Conservation (phyloP, 371 early-diverging fungal genomes). For the Lichtheimia ramosa region DNA sequence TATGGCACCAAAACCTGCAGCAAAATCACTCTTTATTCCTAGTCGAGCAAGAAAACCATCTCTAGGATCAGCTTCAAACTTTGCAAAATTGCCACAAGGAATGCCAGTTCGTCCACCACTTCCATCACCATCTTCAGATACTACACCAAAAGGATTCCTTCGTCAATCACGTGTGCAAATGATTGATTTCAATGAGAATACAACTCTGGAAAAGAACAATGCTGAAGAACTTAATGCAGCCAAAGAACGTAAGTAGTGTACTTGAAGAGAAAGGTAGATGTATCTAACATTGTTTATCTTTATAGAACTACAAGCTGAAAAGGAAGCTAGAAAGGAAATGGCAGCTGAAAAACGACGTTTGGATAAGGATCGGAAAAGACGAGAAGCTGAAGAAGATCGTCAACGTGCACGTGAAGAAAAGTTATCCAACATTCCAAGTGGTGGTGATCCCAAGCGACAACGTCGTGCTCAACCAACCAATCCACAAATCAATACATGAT, state of each 20-base stretch:
- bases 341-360: conserved; percentile 6
- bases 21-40: neutral
- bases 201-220: conserved; percentile 14
- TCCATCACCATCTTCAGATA: neutral
- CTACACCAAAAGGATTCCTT: conserved; percentile 16
- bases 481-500: neutral
- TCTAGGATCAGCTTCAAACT: neutral
- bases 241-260: conserved; percentile 10
- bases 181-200: conserved; percentile 17
- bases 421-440: neutral
- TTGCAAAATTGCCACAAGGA: conserved; percentile 1
- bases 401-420: neutral
- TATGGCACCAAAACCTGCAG: neutral
- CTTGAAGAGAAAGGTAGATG: no score
- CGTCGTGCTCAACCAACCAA: neutral
- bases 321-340: conserved; percentile 9
- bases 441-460: neutral
- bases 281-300: neutral
- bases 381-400: neutral
- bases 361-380: conserved; percentile 2
- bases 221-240: conserved; percentile 6
- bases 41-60: neutral
- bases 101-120: conserved; percentile 6
- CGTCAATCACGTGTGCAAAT: conserved; percentile 20
- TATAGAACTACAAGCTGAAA: conserved; percentile 12